These are phyloP conservation scores for Apium graveolens DNA, from an alignment of 129 eudicot genomes.

Conservation along the genomic window DNA sequence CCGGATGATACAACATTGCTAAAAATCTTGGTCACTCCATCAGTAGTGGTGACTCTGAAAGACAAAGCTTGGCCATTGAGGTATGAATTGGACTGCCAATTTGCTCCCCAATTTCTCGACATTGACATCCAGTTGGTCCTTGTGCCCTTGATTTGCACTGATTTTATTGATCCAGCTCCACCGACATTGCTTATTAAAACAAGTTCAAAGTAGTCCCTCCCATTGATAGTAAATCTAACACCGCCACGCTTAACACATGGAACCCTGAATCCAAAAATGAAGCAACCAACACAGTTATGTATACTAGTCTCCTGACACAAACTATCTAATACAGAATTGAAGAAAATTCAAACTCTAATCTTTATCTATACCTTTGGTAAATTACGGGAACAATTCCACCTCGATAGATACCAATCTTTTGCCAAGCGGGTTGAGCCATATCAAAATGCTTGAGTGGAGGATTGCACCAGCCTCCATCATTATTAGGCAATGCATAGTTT, in stretches of 20 bases:
- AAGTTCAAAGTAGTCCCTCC: conserved; percentile 72
- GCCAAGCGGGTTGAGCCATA: conserved; percentile 99
- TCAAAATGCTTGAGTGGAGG: conserved; percentile 87
- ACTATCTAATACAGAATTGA: neutral
- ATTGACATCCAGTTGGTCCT: conserved; percentile 49
- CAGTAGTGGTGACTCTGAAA: conserved; percentile 71
- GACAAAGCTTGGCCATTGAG: conserved; percentile 71
- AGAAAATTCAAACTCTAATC: neutral
- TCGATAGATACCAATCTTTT: conserved; percentile 66
- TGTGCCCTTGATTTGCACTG: conserved; percentile 64
- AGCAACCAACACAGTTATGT: neutral
- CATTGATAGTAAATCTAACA: conserved; percentile 73
- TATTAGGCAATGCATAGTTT: conserved; percentile 49
- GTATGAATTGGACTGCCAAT: conserved; percentile 70
- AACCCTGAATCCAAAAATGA: conserved; percentile 37
- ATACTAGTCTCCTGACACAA: neutral
- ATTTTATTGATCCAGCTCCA: conserved; percentile 58
- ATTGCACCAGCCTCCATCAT: conserved; percentile 92
- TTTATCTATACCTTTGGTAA: conserved; percentile 45
- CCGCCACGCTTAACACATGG: conserved; percentile 76
- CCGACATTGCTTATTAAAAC: conserved; percentile 48
- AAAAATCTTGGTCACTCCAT: conserved; percentile 59
- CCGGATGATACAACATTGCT: conserved; percentile 43
- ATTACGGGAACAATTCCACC: conserved; percentile 76
- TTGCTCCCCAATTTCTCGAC: conserved; percentile 93